Evolutionary conservation across 768 basidiomycete species (phyloP).

Genomic region (Boletales sp.): DNA sequence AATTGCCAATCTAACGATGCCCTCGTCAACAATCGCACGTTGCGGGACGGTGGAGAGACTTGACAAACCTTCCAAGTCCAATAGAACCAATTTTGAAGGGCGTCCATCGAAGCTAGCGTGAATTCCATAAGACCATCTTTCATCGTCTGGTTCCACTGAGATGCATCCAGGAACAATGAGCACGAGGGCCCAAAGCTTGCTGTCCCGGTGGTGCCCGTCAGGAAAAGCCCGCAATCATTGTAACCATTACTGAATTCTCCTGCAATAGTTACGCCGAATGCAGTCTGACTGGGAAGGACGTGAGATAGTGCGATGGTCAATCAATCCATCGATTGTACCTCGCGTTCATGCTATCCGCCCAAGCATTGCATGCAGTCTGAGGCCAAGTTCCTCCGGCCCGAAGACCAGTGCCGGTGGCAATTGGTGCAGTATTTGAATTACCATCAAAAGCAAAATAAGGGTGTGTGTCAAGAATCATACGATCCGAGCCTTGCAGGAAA

Average conservation of each 20-base stretch:
- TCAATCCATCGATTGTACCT: conserved; percentile 24
- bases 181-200: conserved; percentile 31
- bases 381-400: conserved; percentile 46
- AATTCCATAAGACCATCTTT: conserved; percentile 52
- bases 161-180: conserved; percentile 45
- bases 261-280: conserved; percentile 67
- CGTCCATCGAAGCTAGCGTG: conserved; percentile 60
- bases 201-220: conserved; percentile 32
- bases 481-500: conserved; percentile 57
- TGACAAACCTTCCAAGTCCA: conserved; percentile 70
- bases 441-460: conserved; percentile 63
- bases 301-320: background rate
- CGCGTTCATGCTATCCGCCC: conserved; percentile 54
- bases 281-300: conserved; percentile 33
- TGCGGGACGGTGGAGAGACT: background rate
- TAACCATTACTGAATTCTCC: conserved; percentile 75
- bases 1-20: conserved; percentile 50
- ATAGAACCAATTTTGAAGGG: conserved; percentile 65
- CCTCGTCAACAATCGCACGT: background rate
- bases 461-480: conserved; percentile 61
- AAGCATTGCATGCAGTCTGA: conserved; percentile 48
- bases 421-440: conserved; percentile 29
- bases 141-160: conserved; percentile 47
- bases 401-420: conserved; percentile 30
- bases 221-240: conserved; percentile 62